A percentile compares a stretch with the other conserved stretches of the same genome.
These are phyloP conservation scores for Pythium brachiatum DNA, from an alignment of 352 stramenopile genomes.

Conservation along the genomic window DNA sequence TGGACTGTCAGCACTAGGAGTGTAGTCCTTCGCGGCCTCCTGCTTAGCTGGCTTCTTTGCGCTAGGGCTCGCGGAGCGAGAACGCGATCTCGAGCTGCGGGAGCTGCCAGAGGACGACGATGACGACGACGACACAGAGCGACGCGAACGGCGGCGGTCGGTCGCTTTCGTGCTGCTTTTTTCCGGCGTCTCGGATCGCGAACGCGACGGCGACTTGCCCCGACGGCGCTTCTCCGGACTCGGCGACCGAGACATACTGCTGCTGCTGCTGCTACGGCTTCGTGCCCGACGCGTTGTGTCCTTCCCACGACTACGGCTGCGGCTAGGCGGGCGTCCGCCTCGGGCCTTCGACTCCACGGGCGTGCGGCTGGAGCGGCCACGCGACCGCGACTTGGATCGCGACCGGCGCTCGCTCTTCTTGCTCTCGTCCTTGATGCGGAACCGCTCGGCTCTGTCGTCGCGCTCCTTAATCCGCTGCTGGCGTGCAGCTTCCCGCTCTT, in stretches of 20 bases:
- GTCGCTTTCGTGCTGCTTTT: background rate
- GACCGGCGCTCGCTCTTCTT: constrained; percentile 4
- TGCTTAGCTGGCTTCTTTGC: background rate
- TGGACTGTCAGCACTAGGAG: background rate
- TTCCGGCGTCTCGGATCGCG: background rate
- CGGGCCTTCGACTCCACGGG: background rate
- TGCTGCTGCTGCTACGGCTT: constrained; percentile 1
- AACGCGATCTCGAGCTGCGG: constrained; percentile 21
- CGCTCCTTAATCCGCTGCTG: constrained; percentile 36
- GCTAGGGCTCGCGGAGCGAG: constrained; percentile 7
- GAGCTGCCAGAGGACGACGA: constrained; percentile 11
- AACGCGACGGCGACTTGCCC: constrained; percentile 8
- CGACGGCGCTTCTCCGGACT: constrained; percentile 3
- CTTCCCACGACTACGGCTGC: constrained; percentile 6
- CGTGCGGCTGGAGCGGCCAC: background rate
- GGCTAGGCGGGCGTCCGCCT: constrained; percentile 8
- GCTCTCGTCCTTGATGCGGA: constrained; percentile 29
- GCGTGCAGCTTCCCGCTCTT: constrained; percentile 45
- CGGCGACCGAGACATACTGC: background rate
- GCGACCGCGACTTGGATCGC: constrained; percentile 13
- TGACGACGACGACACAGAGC: constrained; percentile 19
- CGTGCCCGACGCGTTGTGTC: background rate
- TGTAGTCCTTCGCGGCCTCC: background rate
- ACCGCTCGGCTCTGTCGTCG: constrained; percentile 31
- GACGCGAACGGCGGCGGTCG: background rate